Percentiles rank a stretch among this genome's conserved stretches.
phyloP scores from a whole-genome alignment of 2,329 filamentous ascomycete species.

The Sarocladiaceae sp. region DNA sequence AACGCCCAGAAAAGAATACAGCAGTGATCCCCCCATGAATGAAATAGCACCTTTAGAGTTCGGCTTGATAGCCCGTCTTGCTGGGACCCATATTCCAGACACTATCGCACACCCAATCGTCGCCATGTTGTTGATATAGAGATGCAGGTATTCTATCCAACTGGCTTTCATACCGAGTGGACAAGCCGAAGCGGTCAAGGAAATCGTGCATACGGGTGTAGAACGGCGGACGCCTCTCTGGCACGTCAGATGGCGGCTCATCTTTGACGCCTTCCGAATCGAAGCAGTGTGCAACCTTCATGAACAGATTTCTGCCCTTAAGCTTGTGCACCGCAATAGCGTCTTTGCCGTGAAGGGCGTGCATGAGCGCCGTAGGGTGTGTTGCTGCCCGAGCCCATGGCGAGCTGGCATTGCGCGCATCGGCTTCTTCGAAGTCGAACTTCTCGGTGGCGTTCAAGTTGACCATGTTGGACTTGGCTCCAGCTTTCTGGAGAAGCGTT shows the following conservation, averaged over 20 bases:
- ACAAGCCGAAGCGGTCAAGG: conserved; percentile 1
- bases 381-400: conserved; percentile 21
- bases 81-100: conserved; percentile 1
- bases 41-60: too few relatives aligned
- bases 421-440: conserved; percentile 23
- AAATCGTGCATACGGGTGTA: conserved; percentile 19
- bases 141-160: not conserved
- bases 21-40: too few relatives aligned
- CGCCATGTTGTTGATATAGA: not conserved
- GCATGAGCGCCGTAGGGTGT: conserved; percentile 18
- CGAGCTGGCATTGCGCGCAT: conserved; percentile 20
- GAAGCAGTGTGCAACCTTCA: conserved; percentile 24
- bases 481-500: conserved; percentile 21
- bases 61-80: not conserved
- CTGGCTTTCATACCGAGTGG: not conserved
- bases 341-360: conserved; percentile 18
- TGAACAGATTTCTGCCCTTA: conserved; percentile 19
- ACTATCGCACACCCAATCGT: not conserved
- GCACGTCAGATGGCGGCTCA: conserved; percentile 6
- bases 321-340: conserved; percentile 22
- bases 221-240: conserved; percentile 11
- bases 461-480: conserved; percentile 19
- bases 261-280: conserved; percentile 20
- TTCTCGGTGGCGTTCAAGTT: conserved; percentile 23
- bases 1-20: too few relatives aligned